Base-by-base conservation (phyloP, 345 rosid genomes). In the Eucalyptus brandiana region DNA sequence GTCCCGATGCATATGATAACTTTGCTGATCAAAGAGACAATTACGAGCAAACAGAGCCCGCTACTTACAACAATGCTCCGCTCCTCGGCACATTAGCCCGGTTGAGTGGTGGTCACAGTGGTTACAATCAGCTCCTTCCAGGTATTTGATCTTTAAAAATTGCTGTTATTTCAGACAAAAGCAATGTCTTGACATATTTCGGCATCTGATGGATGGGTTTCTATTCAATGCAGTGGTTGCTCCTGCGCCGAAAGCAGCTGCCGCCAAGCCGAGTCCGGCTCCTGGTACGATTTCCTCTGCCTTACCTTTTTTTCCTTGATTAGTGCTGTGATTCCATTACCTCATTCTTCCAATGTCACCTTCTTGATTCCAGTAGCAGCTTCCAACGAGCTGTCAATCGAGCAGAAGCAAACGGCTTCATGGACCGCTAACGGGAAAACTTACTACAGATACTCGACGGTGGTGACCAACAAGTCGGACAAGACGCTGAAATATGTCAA, bases 51-150 rank as follows among this genome's bases (percentile, higher is more conserved):
- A 97, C 99, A 23, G 99, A 98, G 92, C 99, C 99, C 32, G 99
- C 99, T 54, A 97, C 99, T 85, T 98, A 98, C 93, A 98, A 97
- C 93, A 98, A 98, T 89, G 99, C 99, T 87, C 99, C 99, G 28
- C 93, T 98, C 12, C 94, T 97, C 26, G 99, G 99, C 83, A 92
- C 96, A 88, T 91, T 98, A 91, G 99, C 99, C 51, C 91, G 99
- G n/a, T 91, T 98, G 23, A 87, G 90, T 88, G 95, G 93, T 69
- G 99, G 98, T 37, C 96, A 93, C 44, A 90, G 96, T 3, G 96
- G 96, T 10, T 96, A 93, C 53, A 96, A 97, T 90, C 99, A 98
- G 93, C 96, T 98, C 89, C 98, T 98, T 93, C 98, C 99, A 88
- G 97, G 99, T 96, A 76, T 76, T 76, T 76, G 28, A 40, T 21